A percentile compares a stretch with the other conserved stretches of the same genome.
These are phyloP conservation scores for Pseudogymnoascus sp. DNA, from an alignment of 2,329 filamentous ascomycete species.

Conservation along the genomic window DNA sequence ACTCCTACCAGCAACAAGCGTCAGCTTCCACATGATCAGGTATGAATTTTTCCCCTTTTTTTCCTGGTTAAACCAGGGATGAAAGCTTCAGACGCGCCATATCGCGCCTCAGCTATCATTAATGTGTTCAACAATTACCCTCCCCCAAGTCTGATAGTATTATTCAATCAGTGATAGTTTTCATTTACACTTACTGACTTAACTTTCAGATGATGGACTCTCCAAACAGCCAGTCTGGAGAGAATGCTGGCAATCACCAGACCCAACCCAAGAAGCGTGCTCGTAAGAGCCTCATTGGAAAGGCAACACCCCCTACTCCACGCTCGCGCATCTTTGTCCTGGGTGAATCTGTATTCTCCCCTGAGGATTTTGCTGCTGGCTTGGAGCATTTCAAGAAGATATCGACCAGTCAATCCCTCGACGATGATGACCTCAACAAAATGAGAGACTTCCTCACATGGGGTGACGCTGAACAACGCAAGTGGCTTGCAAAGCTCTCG, in stretches of 20 bases:
- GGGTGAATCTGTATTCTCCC: not conserved
- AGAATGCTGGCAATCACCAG: not conserved
- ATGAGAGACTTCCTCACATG: not conserved
- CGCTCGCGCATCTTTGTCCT: not conserved
- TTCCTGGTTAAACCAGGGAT: not conserved
- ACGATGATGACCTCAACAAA: not conserved
- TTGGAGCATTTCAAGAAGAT: not conserved
- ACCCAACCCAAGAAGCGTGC: not conserved
- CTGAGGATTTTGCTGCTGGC: not conserved
- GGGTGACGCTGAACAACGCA: not conserved
- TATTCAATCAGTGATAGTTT: not conserved
- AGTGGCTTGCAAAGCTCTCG: not conserved
- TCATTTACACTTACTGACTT: not conserved
- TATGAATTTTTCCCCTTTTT: not conserved
- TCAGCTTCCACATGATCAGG: not conserved
- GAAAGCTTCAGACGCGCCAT: not conserved
- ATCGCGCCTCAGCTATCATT: not conserved
- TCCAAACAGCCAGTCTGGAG: not conserved
- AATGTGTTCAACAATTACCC: not conserved
- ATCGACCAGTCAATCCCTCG: not conserved
- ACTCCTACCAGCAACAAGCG: not conserved
- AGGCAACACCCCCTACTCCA: not conserved
- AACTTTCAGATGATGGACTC: not conserved
- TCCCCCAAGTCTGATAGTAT: not conserved
- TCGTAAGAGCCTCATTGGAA: not conserved